Evolutionary conservation across 2,329 filamentous ascomycete genomes (phyloP), one percentile per base, ranked within the genome.

Genomic region (Colletotrichum sp.): DNA sequence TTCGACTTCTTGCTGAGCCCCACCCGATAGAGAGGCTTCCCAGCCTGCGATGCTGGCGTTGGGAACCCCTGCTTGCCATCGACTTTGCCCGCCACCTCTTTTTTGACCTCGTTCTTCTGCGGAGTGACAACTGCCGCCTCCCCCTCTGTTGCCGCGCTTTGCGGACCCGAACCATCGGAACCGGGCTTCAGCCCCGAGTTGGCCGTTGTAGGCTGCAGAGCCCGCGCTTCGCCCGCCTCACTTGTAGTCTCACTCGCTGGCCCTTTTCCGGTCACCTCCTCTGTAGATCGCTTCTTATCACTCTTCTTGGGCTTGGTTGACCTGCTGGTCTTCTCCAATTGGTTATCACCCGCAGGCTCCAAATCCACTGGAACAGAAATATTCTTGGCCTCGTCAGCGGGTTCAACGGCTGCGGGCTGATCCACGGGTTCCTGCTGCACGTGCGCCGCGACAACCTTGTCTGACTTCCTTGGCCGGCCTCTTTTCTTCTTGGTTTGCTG

Each of bases 1-100:
- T 87, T 84, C 21, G 85, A 85, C 79, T 81, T 84, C 80, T 86
- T 90, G 82, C 89, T 90, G 78, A 90, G 81, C 4, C 89, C 89
- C 70, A 91, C 88, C 18, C 89, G 85, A 77, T 88, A 89, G 18
- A 85, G 77, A 18, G 87, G 87, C 76, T 87, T 89, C 16, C 79
- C 78, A 7, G 72, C 78, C 69, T 79, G 79, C 16, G 75, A 72
- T 57, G 76, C 68, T 61, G 67, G 36, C 39, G 74, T 57, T 61
- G 36, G 18, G 69, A 64, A 26, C 30, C 74, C 52, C 18, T 78
- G 73, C 63, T 77, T 77, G 63, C 59, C 55, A 74, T 79, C 32
- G 16, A 61, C 26, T 36, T 70, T 68, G 26, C 60, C 73, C 30
- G 55, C 76, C 36, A 43, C 14, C n/a, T 75, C 66, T 72, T 77